Evolutionary conservation across 2,329 filamentous ascomycete species (phyloP), one percentile per base, ranked within the genome.

Genomic region (Sporothrix variecibatus): DNA sequence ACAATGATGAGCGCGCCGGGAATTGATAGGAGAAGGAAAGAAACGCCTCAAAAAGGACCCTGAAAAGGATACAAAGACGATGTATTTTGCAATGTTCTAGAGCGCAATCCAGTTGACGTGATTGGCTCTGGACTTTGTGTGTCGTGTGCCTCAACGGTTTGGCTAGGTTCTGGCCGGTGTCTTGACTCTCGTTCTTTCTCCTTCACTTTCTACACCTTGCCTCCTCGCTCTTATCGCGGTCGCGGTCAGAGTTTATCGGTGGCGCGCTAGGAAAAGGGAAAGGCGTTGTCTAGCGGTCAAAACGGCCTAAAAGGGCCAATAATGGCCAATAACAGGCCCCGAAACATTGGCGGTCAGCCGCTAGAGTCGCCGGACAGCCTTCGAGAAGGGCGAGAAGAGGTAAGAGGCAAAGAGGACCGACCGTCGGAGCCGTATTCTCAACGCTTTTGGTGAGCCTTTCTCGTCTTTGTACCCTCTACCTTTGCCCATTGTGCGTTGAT

Each of bases 11-110:
- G 15, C 3, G 15, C 3, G 38, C 38, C 23, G 62, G 38, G 23
- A 28, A 67, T 46, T 46, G 62, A 67, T 67, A 46, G n/a, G 38
- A 60, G 28, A 34, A 60, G 15, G 34, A 65, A 65, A n/a, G 11
- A 6, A 23, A 26, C 11, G 28, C 4, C 17, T 17, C 17, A 38
- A 26, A 38, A 20, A 20, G 31, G 31, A 62, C 11, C 51, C n/a
- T 26, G 26, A 58, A 49, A 20, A 49, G 1, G 26, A 46, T 67
- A 67, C 62, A 46, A 67, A 46, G 60, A 40, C 60, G 26, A 40
- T 40, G 60, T 64, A 40, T 40, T 40, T 40, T 40, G 11, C 60
- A 12, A 17, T 49, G 56, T 17, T 60, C 56, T 60, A 60, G 56
- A 60, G 28, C 53, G 28, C 56, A 60, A 34, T 34, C 15, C 26